Evolutionary conservation across 192 early-diverging fungal genomes (phyloP).

Genomic region (Coemansia sp.): DNA sequence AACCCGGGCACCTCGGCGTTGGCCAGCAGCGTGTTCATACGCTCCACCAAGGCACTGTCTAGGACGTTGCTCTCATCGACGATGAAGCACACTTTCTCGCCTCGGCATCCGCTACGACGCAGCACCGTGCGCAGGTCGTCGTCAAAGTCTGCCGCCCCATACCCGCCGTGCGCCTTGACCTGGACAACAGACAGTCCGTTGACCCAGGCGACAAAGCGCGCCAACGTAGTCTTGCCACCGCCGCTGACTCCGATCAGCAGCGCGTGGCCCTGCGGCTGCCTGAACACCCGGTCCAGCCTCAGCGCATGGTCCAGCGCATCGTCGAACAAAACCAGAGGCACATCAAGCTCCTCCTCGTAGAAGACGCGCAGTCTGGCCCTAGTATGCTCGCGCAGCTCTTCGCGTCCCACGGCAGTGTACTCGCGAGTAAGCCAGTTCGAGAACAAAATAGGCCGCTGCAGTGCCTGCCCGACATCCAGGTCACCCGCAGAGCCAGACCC

Average conservation of each 20-base stretch:
- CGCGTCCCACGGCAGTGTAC: conserved; percentile 88
- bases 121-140: conserved; percentile 93
- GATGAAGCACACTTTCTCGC: conserved; percentile 97
- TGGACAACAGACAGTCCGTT: conserved; percentile 96
- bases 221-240: conserved; percentile 95
- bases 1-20: conserved; percentile 99
- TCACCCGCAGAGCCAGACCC: background rate
- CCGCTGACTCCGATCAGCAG: conserved; percentile 98
- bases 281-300: conserved; percentile 96
- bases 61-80: conserved; percentile 98
- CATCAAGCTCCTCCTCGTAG: conserved; percentile 99
- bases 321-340: conserved; percentile 95
- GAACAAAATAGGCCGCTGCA: conserved; percentile 91
- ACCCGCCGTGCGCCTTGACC: conserved; percentile 97
- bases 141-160: conserved; percentile 96
- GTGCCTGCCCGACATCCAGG: conserved; percentile 60
- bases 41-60: conserved; percentile 96
- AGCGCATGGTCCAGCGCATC: conserved; percentile 97
- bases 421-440: conserved; percentile 96
- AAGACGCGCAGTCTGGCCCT: conserved; percentile 95
- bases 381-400: conserved; percentile 89
- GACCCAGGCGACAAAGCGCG: conserved; percentile 99
- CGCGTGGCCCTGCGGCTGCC: conserved; percentile 97
- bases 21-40: conserved; percentile 99
- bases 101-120: conserved; percentile 90